Evolutionary conservation across 2,329 filamentous ascomycete species (phyloP).

Genomic region (Fusarium paranaense): DNA sequence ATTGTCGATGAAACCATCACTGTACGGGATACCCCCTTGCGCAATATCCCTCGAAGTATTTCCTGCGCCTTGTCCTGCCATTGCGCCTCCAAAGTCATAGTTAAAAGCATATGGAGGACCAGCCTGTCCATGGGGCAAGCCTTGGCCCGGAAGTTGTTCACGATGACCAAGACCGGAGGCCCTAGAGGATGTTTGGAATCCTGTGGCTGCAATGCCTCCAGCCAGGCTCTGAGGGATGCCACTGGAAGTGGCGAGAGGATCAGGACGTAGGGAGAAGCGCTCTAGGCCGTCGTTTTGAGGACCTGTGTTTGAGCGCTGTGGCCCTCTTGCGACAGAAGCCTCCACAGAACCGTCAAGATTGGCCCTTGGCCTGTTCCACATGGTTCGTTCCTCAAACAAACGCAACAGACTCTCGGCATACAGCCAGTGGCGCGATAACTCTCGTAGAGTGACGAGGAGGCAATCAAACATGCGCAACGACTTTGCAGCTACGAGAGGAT

Average conservation of each 20-base stretch:
- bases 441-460: slow-evolving; percentile 44
- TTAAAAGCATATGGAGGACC: slow-evolving; percentile 26
- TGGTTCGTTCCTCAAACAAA: slow-evolving; percentile 44
- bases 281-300: slow-evolving; percentile 2
- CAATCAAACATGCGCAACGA: slow-evolving; percentile 45
- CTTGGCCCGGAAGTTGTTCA: slow-evolving; percentile 2
- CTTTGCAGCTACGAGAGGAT: slow-evolving; percentile 47
- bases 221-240: slow-evolving; percentile 10
- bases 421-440: slow-evolving; percentile 46
- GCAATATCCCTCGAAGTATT: slow-evolving; percentile 8
- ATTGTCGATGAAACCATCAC: slow-evolving; percentile 24
- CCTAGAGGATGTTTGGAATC: slow-evolving; percentile 17
- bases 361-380: slow-evolving; percentile 27
- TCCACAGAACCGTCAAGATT: slow-evolving; percentile 11
- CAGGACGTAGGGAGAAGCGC: slow-evolving; percentile 36
- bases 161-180: background rate
- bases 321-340: background rate
- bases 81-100: slow-evolving; percentile 24
- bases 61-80: background rate
- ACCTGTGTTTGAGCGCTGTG: slow-evolving; percentile 4
- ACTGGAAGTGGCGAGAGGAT: slow-evolving; percentile 6
- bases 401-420: slow-evolving; percentile 48
- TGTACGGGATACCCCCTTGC: slow-evolving; percentile 26
- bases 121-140: slow-evolving; percentile 8
- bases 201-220: slow-evolving; percentile 4